Base-by-base conservation (phyloP, 2,329 filamentous ascomycete species). In the Alternaria sp. region DNA sequence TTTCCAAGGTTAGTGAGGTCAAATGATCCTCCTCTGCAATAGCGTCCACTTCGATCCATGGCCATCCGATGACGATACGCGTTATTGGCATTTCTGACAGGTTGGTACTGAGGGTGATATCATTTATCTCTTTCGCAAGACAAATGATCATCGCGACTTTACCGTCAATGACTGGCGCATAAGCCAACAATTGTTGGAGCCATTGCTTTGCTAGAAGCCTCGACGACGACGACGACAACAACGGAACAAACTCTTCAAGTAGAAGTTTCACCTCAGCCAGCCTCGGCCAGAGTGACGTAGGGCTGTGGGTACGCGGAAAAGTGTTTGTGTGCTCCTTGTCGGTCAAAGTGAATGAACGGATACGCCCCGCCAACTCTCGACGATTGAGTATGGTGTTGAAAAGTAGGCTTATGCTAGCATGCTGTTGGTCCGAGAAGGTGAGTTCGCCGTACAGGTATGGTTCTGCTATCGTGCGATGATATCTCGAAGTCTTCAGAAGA, bases 11-110 rank as follows among this genome's bases (percentile, higher is more conserved):
- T 26, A 7, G 24, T 26, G 24, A 7, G 24, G 24, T 26, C 24
- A 26, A 26, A 26, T 26, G 24, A 26, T 26, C 24, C 7, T 26
- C 24, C 24, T 26, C 24, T 26, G 24, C 24, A 26, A 26, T 16
- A 14, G 12, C 14, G 14, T 7, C 12, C 12, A 6, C 5, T 14
- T 36, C 14, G 32, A 36, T 36, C 12, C 32, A 36, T 11, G 5
- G 32, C 32, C 12, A 14, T 0, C 12, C 14, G 12, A 36, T 14
- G 5, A 36, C 6, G 12, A 6, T 4, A 6, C 32, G 3, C 5
- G 1, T 36, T 36, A 36, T 16, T 36, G 11, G 32, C 32, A 16
- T 14, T 0, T 36, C 0, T 7, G 0, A 0, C 32, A 36, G 32
- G 0, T 0, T 16, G 32, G 32, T 36, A 7, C 32, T 16, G 32